Evolutionary conservation across 768 basidiomycete species (phyloP).

Genomic region (Pisolithus albus): DNA sequence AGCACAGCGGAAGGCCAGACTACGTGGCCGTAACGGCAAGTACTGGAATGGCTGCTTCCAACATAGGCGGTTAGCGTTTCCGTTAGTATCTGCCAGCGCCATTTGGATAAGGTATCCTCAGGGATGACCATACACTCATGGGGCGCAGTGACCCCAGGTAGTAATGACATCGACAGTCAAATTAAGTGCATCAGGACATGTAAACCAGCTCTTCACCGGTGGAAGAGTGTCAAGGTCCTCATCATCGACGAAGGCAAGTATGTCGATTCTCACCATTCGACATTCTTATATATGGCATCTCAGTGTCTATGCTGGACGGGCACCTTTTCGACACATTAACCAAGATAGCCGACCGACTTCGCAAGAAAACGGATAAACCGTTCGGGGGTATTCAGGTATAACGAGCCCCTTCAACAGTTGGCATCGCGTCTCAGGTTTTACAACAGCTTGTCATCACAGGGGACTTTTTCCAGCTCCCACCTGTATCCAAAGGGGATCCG

Average conservation of each 20-base stretch:
- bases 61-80: constrained; percentile 36
- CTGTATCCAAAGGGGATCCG: constrained; percentile 38
- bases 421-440: not conserved
- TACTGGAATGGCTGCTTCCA: constrained; percentile 40
- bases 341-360: constrained; percentile 42
- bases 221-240: constrained; percentile 51
- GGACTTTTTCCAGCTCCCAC: constrained; percentile 56
- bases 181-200: constrained; percentile 45
- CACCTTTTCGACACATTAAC: constrained; percentile 53
- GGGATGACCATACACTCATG: constrained; percentile 57
- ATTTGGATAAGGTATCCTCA: constrained; percentile 6
- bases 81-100: no score
- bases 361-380: constrained; percentile 42
- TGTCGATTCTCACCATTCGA: no score
- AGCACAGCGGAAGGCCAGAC: constrained; percentile 26
- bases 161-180: constrained; percentile 38
- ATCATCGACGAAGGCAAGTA: constrained; percentile 59
- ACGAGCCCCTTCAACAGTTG: not conserved
- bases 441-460: constrained; percentile 45
- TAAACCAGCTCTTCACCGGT: constrained; percentile 48
- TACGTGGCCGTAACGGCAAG: constrained; percentile 42
- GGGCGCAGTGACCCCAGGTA: constrained; percentile 50
- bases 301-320: constrained; percentile 70
- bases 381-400: constrained; percentile 64
- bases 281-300: not conserved